Evolutionary conservation across 2,329 filamentous ascomycete species (phyloP).

Genomic region (Esteya vermicola): DNA sequence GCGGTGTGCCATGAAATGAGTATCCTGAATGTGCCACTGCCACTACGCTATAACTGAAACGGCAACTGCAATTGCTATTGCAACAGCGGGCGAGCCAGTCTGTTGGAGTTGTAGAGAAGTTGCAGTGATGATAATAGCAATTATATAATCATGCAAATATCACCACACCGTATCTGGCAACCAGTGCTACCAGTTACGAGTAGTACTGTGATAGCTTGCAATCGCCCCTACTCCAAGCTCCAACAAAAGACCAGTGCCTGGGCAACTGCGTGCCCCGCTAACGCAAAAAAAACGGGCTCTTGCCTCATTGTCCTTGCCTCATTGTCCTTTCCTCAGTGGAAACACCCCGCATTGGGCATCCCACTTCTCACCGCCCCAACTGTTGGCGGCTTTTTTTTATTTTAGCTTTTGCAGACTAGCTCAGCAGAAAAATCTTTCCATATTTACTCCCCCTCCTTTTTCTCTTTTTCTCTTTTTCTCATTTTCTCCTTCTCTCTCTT

Average conservation of each 20-base stretch:
- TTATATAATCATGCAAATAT: no score
- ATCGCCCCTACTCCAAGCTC: neutral
- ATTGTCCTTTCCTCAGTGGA: constrained; percentile 6
- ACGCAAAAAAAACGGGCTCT: neutral
- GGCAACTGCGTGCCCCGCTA: neutral
- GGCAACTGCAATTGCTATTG: no score
- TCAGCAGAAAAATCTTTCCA: constrained; percentile 6
- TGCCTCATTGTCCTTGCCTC: constrained; percentile 2
- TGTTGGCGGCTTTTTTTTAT: constrained; percentile 4
- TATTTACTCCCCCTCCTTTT: constrained; percentile 1
- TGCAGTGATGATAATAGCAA: no score
- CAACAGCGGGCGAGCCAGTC: no score
- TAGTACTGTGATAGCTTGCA: no score
- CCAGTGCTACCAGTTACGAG: no score
- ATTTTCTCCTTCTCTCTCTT: constrained; percentile 3
- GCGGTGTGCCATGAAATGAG: no score
- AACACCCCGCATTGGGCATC: constrained; percentile 5
- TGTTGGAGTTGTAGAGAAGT: no score
- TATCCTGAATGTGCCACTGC: no score
- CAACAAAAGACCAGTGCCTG: neutral
- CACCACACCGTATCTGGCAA: no score
- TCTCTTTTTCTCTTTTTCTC: constrained; percentile 6
- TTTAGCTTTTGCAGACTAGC: constrained; percentile 3
- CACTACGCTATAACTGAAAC: no score
- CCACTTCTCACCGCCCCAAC: neutral